Evolutionary conservation across 768 basidiomycete species (phyloP), one percentile per base, ranked within the genome.

Genomic region (Galerina marginata): DNA sequence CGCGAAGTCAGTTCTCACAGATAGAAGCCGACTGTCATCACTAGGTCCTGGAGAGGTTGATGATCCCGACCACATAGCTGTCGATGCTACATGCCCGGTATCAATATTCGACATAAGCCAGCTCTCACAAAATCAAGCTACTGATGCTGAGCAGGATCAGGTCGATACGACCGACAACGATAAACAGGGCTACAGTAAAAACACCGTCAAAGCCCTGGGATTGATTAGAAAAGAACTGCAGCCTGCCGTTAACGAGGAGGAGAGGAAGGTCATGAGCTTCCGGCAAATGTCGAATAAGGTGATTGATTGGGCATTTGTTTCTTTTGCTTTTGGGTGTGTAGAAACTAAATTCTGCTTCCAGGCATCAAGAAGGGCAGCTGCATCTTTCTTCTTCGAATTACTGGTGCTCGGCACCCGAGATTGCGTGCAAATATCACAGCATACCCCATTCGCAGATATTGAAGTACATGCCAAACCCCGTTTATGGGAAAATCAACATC

Each of bases 341-440:
- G 23, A 11, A 16, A 46, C 40, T 59, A 10, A 54, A n/a, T 10
- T 49, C 40, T 51, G 38, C 51, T 50, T 36, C 12, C 66, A 96
- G 93, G 91, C 95, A 11, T 91, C 93, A 9, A 89, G 93, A 48
- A 87, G 94, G 43, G 97, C 95, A 11, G 95, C 96, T 1, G 87
- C 96, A 1, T 89, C 94, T 2, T 98, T 99, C 81, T 99, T 99
- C 83, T 99, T 99, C 71, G 97, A 99, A 74, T 76, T 98, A 37
- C 88, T 99, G 29, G 94, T 99, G 1, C 86, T 99, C 1, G 90
- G 94, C 9, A 98, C 96, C 4, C 89, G 93, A 37, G 96, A 98
- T 72, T 95, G 92, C 70, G 79, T 99, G 65, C 87, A 91, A 66
- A 75, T 99, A 45, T 76, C 86, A 6, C 97, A 99, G 72, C 67